These are phyloP conservation scores for Triglochin maritima DNA, from an alignment of 106 monocot species.

Conservation along the genomic window DNA sequence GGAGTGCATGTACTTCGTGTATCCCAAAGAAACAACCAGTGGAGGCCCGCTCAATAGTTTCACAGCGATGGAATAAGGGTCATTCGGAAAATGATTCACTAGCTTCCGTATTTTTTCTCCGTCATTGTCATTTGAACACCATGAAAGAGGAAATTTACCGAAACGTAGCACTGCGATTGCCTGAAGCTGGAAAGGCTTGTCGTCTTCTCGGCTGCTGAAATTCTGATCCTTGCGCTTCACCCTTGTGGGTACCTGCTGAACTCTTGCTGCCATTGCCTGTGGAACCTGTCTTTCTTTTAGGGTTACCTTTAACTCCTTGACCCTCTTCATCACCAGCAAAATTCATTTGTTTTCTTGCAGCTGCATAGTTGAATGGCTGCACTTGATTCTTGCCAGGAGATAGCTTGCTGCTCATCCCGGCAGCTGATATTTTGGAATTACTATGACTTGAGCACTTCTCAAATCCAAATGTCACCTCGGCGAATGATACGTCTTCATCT, in stretches of 20 bases:
- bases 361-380: conserved; percentile 59
- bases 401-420: neutral
- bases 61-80: no score
- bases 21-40: no score
- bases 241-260: conserved; percentile 1
- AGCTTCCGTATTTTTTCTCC: no score
- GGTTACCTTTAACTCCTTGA: conserved; percentile 6
- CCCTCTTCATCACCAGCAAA: conserved; percentile 19
- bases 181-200: conserved; percentile 80
- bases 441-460: conserved; percentile 30
- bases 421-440: conserved; percentile 14
- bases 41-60: no score
- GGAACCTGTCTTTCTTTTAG: conserved; percentile 2
- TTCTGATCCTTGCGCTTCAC: conserved; percentile 10
- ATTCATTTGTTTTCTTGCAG: conserved; percentile 43
- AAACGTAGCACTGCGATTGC: conserved; percentile 75
- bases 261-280: neutral
- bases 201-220: conserved; percentile 38
- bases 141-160: conserved; percentile 3
- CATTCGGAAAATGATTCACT: no score
- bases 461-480: conserved; percentile 54
- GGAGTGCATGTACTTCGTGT: no score
- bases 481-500: conserved; percentile 19
- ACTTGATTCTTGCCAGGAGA: neutral
- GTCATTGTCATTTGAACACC: no score